Conservation (phyloP, 495 filamentous ascomycete species). For the Aspergillus indologenus region DNA sequence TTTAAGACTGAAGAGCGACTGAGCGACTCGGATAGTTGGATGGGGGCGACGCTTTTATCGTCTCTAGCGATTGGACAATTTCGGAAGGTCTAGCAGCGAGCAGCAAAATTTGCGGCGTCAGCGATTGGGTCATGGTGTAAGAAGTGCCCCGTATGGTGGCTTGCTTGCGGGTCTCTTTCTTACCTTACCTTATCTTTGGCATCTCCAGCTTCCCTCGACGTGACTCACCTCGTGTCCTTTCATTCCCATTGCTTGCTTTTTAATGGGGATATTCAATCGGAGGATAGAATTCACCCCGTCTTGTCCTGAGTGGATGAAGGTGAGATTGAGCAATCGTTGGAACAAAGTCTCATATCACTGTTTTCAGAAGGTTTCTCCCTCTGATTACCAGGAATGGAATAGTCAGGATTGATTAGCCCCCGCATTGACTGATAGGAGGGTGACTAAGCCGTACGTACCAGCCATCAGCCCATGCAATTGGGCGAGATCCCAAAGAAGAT, state of each 20-base stretch:
- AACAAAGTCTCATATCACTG: too few relatives aligned
- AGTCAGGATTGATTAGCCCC: neutral
- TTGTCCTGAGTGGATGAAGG: too few relatives aligned
- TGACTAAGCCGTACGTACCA: neutral
- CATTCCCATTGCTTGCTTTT: neutral
- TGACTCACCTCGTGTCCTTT: neutral
- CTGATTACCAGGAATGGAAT: too few relatives aligned
- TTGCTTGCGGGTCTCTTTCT: neutral
- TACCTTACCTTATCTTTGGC: neutral
- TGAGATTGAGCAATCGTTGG: too few relatives aligned
- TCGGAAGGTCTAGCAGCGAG: neutral
- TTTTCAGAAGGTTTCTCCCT: too few relatives aligned
- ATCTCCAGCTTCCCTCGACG: neutral
- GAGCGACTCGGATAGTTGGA: neutral
- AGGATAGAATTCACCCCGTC: too few relatives aligned
- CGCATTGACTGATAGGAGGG: neutral
- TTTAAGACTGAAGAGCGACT: neutral
- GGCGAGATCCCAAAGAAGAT: constrained; percentile 4
- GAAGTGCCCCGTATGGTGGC: neutral
- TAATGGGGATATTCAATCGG: too few relatives aligned
- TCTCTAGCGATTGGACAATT: neutral
- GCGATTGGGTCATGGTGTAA: neutral
- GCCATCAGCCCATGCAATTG: neutral
- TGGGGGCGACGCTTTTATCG: neutral
- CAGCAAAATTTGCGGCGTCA: neutral